Conservation (phyloP, 2,329 filamentous ascomycete genomes). For the Talaromyces sp. region DNA sequence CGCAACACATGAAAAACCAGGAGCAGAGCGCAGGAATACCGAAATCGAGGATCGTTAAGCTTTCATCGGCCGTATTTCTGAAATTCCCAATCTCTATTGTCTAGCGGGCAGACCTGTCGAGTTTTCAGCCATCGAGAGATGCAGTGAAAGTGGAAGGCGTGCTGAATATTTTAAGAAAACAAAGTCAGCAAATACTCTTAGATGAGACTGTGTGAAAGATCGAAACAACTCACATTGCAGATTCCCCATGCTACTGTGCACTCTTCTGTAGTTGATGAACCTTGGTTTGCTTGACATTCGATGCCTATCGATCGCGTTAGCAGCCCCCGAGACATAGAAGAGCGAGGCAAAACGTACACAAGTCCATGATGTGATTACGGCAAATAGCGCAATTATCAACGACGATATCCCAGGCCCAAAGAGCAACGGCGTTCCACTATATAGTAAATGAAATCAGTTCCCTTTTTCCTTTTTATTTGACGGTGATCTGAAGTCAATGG, state of each 20-base stretch:
- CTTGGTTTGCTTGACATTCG: slow-evolving; percentile 97
- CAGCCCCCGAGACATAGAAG: neutral
- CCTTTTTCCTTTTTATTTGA: neutral
- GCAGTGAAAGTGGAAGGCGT: slow-evolving; percentile 99
- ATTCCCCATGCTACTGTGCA: slow-evolving; percentile 99
- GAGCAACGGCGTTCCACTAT: slow-evolving; percentile 95
- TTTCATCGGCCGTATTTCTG: slow-evolving; percentile 83
- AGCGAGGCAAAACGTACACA: slow-evolving; percentile 58
- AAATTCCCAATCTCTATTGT: slow-evolving; percentile 99
- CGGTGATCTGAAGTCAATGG: slow-evolving; percentile 1
- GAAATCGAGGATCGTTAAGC: neutral
- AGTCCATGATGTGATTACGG: slow-evolving; percentile 98
- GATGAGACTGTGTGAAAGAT: neutral
- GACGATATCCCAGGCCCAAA: slow-evolving; percentile 99
- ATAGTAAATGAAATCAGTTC: neutral
- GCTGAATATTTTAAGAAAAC: slow-evolving; percentile 51
- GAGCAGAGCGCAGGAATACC: neutral
- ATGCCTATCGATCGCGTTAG: slow-evolving; percentile 57
- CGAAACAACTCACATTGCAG: slow-evolving; percentile 73
- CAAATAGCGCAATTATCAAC: slow-evolving; percentile 99
- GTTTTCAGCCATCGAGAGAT: slow-evolving; percentile 99
- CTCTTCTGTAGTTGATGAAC: slow-evolving; percentile 93
- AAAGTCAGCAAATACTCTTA: slow-evolving; percentile 1
- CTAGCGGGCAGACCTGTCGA: slow-evolving; percentile 93
- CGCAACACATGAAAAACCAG: neutral